Conservation (phyloP, 106 monocot species). For the Cymbidium sinense region DNA sequence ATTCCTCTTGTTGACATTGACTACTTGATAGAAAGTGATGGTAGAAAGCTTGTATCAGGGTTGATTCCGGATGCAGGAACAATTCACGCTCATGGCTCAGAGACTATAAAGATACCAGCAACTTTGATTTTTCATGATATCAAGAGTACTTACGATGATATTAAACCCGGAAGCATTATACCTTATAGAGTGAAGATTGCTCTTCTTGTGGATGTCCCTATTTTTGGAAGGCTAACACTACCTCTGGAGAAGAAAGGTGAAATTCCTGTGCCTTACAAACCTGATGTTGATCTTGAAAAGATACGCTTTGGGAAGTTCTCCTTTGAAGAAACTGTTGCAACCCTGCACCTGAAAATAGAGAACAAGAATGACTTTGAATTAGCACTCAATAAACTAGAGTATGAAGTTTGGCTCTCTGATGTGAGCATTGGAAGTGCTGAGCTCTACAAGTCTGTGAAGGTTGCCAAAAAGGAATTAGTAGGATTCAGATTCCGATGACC, state of each 20-base stretch:
- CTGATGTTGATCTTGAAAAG: constrained; percentile 59
- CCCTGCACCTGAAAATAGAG: constrained; percentile 49
- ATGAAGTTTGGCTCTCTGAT: constrained; percentile 58
- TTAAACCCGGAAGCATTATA: constrained; percentile 71
- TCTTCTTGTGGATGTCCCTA: constrained; percentile 60
- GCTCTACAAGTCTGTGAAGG: constrained; percentile 36
- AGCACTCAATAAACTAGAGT: constrained; percentile 56
- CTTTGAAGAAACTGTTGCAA: constrained; percentile 56
- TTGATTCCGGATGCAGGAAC: constrained; percentile 84
- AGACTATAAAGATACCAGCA: constrained; percentile 71
- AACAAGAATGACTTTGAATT: constrained; percentile 82
- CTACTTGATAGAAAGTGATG: constrained; percentile 75
- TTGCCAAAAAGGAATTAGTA: constrained; percentile 52
- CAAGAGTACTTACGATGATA: constrained; percentile 55
- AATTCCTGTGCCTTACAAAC: constrained; percentile 72
- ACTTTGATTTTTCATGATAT: constrained; percentile 69
- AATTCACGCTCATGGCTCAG: constrained; percentile 78
- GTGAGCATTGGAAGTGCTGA: constrained; percentile 45
- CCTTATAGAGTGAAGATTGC: constrained; percentile 57
- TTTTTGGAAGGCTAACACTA: constrained; percentile 56
- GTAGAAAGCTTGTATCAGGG: constrained; percentile 78
- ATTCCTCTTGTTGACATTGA: constrained; percentile 76
- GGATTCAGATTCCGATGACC: constrained; percentile 48
- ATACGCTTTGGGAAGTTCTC: constrained; percentile 57
- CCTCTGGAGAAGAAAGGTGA: constrained; percentile 70